Evolutionary conservation across 208 protist species (phyloP).

Genomic region (Acanthamoeba culbertsoni): DNA sequence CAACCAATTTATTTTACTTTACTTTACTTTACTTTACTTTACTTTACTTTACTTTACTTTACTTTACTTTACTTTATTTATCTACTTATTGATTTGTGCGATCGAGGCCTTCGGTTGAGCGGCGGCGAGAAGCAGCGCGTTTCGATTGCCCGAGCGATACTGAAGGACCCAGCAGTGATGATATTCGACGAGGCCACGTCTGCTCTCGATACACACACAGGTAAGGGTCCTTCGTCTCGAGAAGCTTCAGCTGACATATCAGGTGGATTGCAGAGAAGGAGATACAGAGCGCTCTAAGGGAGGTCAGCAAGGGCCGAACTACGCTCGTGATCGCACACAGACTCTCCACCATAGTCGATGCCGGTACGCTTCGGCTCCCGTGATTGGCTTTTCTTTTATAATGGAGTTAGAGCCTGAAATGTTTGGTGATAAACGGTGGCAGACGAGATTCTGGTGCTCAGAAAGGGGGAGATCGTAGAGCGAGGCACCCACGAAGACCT

Average conservation of each 20-base stretch:
- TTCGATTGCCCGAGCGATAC: conserved; percentile 79
- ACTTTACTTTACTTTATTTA: background rate
- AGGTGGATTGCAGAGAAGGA: conserved; percentile 33
- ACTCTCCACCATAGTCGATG: conserved; percentile 69
- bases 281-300: conserved; percentile 74
- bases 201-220: conserved; percentile 80
- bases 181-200: conserved; percentile 85
- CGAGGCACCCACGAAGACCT: conserved; percentile 74
- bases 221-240: conserved; percentile 74
- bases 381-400: no score
- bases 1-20: background rate
- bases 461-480: conserved; percentile 71
- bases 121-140: conserved; percentile 87
- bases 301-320: conserved; percentile 65
- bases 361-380: no score
- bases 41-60: background rate
- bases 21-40: no score
- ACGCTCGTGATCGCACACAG: conserved; percentile 72
- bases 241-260: background rate
- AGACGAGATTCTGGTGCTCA: conserved; percentile 77
- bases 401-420: no score
- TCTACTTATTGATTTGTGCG: no score
- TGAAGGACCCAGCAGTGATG: conserved; percentile 80
- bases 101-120: background rate
- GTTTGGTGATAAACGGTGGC: no score